Conservation (phyloP, 495 filamentous ascomycete genomes). For the Geoglossum glabrum region DNA sequence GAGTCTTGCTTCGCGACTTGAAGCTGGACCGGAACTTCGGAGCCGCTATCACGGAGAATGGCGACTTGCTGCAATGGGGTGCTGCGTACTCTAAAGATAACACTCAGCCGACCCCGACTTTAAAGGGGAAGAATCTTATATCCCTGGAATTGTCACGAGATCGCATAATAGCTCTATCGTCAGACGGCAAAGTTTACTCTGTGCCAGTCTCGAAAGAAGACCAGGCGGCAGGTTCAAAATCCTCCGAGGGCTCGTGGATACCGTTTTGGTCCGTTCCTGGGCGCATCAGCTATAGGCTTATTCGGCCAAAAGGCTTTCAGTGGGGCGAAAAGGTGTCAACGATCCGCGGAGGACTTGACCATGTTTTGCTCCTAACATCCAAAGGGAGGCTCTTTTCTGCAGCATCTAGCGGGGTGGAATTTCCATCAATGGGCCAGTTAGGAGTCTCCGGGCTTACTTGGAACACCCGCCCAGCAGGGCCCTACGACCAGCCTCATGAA, state of each 20-base stretch:
- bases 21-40: slow-evolving; percentile 69
- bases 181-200: slow-evolving; percentile 67
- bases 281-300: slow-evolving; percentile 43
- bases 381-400: slow-evolving; percentile 70
- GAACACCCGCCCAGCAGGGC: slow-evolving; percentile 52
- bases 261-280: slow-evolving; percentile 46
- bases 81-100: slow-evolving; percentile 41
- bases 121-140: slow-evolving; percentile 61
- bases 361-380: slow-evolving; percentile 69
- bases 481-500: slow-evolving; percentile 66
- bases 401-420: slow-evolving; percentile 55
- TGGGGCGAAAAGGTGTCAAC: slow-evolving; percentile 57
- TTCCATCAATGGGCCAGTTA: slow-evolving; percentile 67
- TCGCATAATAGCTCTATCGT: slow-evolving; percentile 61
- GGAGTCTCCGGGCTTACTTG: slow-evolving; percentile 69
- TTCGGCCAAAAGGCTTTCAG: slow-evolving; percentile 43
- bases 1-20: slow-evolving; percentile 64
- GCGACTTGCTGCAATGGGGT: slow-evolving; percentile 87
- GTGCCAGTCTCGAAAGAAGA: slow-evolving; percentile 55
- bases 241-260: slow-evolving; percentile 46
- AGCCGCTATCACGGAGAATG: slow-evolving; percentile 74
- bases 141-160: slow-evolving; percentile 57
- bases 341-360: slow-evolving; percentile 61
- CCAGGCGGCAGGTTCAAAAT: slow-evolving; percentile 42
- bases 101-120: slow-evolving; percentile 41